Conservation (phyloP, 129 eudicot genomes). For the Chrysanthemum makinoi region DNA sequence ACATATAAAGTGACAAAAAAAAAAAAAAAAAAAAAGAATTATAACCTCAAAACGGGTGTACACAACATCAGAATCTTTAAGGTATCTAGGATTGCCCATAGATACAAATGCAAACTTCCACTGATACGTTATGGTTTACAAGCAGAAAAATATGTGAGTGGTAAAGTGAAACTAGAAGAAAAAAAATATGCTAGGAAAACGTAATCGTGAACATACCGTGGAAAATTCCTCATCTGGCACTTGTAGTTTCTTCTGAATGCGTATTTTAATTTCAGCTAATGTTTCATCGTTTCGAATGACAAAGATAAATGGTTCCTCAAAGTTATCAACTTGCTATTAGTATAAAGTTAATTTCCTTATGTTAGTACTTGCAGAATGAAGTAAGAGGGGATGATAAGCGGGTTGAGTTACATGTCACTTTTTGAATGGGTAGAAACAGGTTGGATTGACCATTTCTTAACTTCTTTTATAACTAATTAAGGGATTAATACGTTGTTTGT, state of each 20-base stretch:
- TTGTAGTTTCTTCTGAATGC: constrained; percentile 71
- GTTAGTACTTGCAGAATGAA: background rate
- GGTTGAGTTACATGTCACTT: background rate
- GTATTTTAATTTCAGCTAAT: constrained; percentile 58
- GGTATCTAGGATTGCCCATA: constrained; percentile 73
- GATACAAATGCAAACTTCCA: constrained; percentile 83
- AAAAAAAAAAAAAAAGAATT: too few relatives aligned
- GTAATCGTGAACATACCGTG: constrained; percentile 38
- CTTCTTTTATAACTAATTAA: background rate
- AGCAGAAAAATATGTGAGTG: too few relatives aligned
- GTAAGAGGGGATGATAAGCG: background rate
- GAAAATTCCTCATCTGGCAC: constrained; percentile 82
- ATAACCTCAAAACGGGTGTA: background rate
- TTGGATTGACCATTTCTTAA: background rate
- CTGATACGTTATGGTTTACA: constrained; percentile 24
- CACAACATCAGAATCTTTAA: constrained; percentile 7
- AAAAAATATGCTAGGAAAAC: background rate
- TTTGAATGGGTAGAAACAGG: background rate
- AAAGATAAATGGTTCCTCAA: constrained; percentile 67
- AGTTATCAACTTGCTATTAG: constrained; percentile 50
- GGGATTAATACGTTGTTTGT: background rate
- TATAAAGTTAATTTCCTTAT: background rate
- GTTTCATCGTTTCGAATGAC: constrained; percentile 69
- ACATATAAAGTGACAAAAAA: too few relatives aligned
- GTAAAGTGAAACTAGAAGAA: background rate